phyloP scores from a whole-genome alignment of 352 stramenopile species.

The Phytophthora lateralis region DNA sequence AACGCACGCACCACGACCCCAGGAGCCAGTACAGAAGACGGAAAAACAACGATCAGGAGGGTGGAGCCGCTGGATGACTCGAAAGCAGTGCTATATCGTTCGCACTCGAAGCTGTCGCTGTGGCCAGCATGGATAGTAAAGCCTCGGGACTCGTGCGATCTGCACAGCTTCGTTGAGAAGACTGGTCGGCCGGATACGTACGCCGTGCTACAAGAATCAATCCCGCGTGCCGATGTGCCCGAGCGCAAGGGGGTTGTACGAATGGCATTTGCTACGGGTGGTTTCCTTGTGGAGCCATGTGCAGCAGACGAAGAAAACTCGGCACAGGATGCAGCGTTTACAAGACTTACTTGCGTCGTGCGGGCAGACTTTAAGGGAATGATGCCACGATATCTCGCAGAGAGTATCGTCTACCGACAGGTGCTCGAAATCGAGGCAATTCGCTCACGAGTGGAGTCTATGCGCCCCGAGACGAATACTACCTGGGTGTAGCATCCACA shows the following conservation, averaged over 20 bases:
- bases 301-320: constrained; percentile 27
- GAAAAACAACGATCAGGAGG: constrained; percentile 41
- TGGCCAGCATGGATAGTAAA: constrained; percentile 85
- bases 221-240: constrained; percentile 67
- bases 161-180: constrained; percentile 80
- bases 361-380: constrained; percentile 64
- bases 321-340: constrained; percentile 18
- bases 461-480: constrained; percentile 20
- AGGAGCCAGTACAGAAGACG: constrained; percentile 37
- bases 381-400: constrained; percentile 70
- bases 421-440: constrained; percentile 70
- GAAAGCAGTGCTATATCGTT: constrained; percentile 67
- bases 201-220: constrained; percentile 70
- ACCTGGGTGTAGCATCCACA: constrained; percentile 30
- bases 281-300: constrained; percentile 67
- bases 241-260: constrained; percentile 71
- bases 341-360: constrained; percentile 60
- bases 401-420: constrained; percentile 79
- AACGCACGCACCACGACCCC: constrained; percentile 24
- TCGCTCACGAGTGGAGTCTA: constrained; percentile 50
- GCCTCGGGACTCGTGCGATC: constrained; percentile 76
- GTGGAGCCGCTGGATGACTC: constrained; percentile 76
- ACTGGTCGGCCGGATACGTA: constrained; percentile 68
- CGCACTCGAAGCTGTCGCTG: constrained; percentile 72
- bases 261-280: constrained; percentile 76